Evolutionary conservation across 2,329 filamentous ascomycete species (phyloP).

Genomic region (Exophiala dermatitidis): DNA sequence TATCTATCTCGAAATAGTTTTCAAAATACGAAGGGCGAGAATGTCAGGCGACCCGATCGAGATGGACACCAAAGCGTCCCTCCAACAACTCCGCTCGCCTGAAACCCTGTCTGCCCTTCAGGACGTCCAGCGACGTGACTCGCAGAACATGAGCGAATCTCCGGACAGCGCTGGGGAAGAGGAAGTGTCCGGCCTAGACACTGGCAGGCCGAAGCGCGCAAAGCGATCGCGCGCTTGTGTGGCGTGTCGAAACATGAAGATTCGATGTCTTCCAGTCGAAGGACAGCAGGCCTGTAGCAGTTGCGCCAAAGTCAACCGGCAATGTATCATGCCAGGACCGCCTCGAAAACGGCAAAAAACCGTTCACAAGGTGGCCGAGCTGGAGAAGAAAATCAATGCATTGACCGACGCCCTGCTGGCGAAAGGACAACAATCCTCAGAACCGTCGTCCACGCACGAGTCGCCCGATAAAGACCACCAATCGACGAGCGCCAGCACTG

Average conservation of each 20-base stretch:
- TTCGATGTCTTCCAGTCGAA: conserved; percentile 25
- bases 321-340: conserved; percentile 68
- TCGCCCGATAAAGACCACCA: conserved; percentile 15
- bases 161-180: conserved; percentile 18
- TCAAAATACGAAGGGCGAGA: background rate
- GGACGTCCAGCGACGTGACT: conserved; percentile 3
- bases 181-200: conserved; percentile 6
- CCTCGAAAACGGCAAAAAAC: conserved; percentile 79
- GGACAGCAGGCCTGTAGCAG: conserved; percentile 52
- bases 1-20: no score
- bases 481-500: conserved; percentile 10
- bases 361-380: conserved; percentile 79
- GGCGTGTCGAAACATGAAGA: conserved; percentile 27
- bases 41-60: no score
- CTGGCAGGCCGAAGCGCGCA: conserved; percentile 21
- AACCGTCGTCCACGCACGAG: conserved; percentile 7
- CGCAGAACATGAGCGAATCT: conserved; percentile 7
- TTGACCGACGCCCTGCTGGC: conserved; percentile 72
- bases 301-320: conserved; percentile 71
- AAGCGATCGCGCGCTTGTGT: conserved; percentile 25
- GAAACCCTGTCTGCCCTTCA: conserved; percentile 7
- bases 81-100: conserved; percentile 5
- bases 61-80: no score
- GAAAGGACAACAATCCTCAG: conserved; percentile 26
- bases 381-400: conserved; percentile 87